Conservation (phyloP, 2,329 filamentous ascomycete species). For the Dryadomyces sulphureus region DNA sequence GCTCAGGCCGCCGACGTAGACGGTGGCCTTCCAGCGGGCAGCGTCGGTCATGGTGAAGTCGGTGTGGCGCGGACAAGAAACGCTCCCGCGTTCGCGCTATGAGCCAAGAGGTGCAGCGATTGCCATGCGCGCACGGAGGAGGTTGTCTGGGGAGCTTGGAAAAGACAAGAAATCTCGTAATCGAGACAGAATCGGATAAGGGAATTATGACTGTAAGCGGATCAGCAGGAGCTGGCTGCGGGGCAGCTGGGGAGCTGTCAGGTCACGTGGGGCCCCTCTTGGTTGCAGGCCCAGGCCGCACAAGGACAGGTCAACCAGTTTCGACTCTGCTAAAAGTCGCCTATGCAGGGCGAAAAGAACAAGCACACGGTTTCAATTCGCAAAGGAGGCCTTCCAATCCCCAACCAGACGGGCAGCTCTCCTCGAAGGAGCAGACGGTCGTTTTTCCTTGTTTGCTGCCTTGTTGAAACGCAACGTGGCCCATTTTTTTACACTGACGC, state of each 20-base stretch:
- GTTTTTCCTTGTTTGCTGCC: not conserved
- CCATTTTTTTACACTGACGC: not conserved
- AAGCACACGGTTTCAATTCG: slow-evolving; percentile 4
- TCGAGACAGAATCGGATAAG: not conserved
- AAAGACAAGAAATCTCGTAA: no score
- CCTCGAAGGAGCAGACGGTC: slow-evolving; percentile 1
- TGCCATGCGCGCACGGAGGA: not conserved
- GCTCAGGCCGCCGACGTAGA: slow-evolving; percentile 84
- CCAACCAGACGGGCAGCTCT: slow-evolving; percentile 1
- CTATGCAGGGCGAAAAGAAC: slow-evolving; percentile 6
- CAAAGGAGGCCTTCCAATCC: not conserved
- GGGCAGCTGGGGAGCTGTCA: not conserved
- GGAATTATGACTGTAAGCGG: not conserved
- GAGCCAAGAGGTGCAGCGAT: not conserved
- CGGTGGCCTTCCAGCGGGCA: slow-evolving; percentile 72
- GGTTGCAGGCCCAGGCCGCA: slow-evolving; percentile 5
- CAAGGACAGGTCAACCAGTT: slow-evolving; percentile 9
- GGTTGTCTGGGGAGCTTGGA: no score
- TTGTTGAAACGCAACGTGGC: not conserved
- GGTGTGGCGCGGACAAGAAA: not conserved
- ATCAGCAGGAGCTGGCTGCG: not conserved
- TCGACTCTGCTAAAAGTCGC: not conserved
- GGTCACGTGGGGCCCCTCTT: slow-evolving; percentile 6
- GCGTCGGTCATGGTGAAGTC: slow-evolving; percentile 55
- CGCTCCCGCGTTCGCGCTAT: not conserved